Base-by-base conservation (phyloP, 1,139 yeast species). In the Trichomonascaceae sp. region DNA sequence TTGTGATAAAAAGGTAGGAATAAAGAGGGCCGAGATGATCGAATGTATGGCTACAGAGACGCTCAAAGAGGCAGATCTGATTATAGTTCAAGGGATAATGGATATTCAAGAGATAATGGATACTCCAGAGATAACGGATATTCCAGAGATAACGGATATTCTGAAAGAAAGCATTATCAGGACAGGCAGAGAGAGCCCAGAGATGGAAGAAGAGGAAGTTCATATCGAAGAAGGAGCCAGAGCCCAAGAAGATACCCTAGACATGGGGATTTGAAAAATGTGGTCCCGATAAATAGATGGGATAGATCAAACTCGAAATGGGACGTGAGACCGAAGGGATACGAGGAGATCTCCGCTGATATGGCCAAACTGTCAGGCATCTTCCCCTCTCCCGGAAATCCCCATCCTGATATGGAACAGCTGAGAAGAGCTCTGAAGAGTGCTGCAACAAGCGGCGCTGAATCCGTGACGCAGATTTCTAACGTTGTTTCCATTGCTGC, bases 331-430 rank as follows among this genome's bases (percentile, higher is more conserved):
- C 91, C 96, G 0, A 72, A 76, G 49, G 95, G 91, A 0, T 87
- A 86, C 67, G 95, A 88, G 63, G 77, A 79, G 12, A 83, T 87
- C 2, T 79, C 88, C 1, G 87, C 95, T 0, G 89, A 84, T 60
- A 76, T 87, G 60, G 96, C 96, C 4, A 90, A 90, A 64, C 74
- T 87, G 19, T 82, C 91, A 0, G 96, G 96, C 0, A 69, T 87
- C 3, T 90, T 88, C 62, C 89, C 93, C 0, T 73, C 82, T 24
- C 95, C 95, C 0, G 93, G 93, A 2, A 78, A 79, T 51, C 82
- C 86, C 0, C 75, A 72, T 59, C 81, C 80, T 27, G 54, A 49
- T 17, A 17, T 47, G 50, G 53, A 51, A 22, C 38, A 48, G 24
- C 46, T 50, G 38, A 39, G 47, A 24, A 48, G 43, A 15, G 53